These are phyloP conservation scores for Stygiomarasmius scandens DNA, from an alignment of 1,284 basidiomycete species.

Conservation along the genomic window DNA sequence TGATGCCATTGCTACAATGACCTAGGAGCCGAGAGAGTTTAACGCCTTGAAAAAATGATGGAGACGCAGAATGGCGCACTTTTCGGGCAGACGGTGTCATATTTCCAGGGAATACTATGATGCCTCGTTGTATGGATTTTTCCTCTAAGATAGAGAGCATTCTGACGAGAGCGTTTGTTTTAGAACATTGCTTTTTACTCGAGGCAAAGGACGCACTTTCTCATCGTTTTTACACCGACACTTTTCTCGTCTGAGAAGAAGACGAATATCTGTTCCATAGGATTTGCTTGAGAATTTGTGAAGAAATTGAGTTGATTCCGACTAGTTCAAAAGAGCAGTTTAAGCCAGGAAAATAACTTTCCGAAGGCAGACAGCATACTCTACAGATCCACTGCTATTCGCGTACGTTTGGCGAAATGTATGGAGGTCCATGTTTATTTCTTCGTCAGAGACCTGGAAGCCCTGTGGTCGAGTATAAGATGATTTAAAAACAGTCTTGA, in stretches of 20 bases:
- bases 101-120: slow-evolving; percentile 94
- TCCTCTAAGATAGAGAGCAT: slow-evolving; percentile 87
- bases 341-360: slow-evolving; percentile 6
- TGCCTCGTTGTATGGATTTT: slow-evolving; percentile 86
- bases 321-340: slow-evolving; percentile 42
- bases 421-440: slow-evolving; percentile 83
- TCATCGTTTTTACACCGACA: slow-evolving; percentile 94
- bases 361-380: slow-evolving; percentile 46
- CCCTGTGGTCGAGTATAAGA: slow-evolving; percentile 52
- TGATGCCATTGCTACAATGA: slow-evolving; percentile 84
- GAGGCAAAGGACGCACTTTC: slow-evolving; percentile 69
- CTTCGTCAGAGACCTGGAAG: slow-evolving; percentile 88
- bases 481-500: slow-evolving; percentile 13
- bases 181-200: slow-evolving; percentile 8
- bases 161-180: slow-evolving; percentile 44
- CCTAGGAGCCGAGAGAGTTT: slow-evolving; percentile 46
- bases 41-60: slow-evolving; percentile 6
- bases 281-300: slow-evolving; percentile 71
- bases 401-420: slow-evolving; percentile 74
- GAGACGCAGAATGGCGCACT: slow-evolving; percentile 47
- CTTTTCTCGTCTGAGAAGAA: slow-evolving; percentile 93
- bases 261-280: slow-evolving; percentile 85
- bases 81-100: slow-evolving; percentile 98
- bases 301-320: slow-evolving; percentile 89
- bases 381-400: slow-evolving; percentile 62